Percentiles rank a stretch among this genome's conserved stretches.
phyloP scores from a whole-genome alignment of 1,284 basidiomycete genomes.

The Ceratobasidium sp. region DNA sequence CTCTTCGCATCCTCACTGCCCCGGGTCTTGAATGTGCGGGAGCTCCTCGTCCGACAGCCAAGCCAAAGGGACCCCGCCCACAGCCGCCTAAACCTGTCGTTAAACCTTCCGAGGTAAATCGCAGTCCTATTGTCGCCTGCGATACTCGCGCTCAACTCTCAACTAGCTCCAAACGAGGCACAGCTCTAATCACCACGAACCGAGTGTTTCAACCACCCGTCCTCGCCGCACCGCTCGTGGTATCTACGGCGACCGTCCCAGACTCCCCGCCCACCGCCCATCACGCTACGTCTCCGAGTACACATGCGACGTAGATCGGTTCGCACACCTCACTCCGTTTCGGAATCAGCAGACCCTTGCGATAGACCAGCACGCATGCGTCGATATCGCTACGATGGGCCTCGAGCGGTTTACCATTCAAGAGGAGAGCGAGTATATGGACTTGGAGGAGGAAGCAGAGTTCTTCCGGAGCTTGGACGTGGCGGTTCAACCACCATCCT shows the following conservation, averaged over 20 bases:
- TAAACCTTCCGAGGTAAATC: background rate
- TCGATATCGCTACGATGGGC: background rate
- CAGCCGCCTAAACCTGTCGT: background rate
- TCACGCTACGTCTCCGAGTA: background rate
- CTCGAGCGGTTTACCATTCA: background rate
- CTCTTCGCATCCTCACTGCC: background rate
- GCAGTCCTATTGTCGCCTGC: too few species aligned
- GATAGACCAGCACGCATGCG: background rate
- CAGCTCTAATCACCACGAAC: background rate
- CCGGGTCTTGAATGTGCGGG: too few species aligned
- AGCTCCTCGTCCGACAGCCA: background rate
- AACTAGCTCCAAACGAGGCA: background rate
- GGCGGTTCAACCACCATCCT: background rate
- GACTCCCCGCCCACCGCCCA: background rate
- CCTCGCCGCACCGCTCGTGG: background rate
- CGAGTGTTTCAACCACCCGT: background rate
- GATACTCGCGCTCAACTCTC: background rate
- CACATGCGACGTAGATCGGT: slow-evolving; percentile 1
- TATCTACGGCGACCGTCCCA: background rate
- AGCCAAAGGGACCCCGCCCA: slow-evolving; percentile 5
- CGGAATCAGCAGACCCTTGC: background rate
- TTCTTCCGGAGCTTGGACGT: background rate
- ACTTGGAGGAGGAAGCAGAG: background rate
- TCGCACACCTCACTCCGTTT: background rate
- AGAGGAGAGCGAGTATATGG: background rate